Conservation (phyloP, 768 basidiomycete species). For the Xerocomellus dryophilus region DNA sequence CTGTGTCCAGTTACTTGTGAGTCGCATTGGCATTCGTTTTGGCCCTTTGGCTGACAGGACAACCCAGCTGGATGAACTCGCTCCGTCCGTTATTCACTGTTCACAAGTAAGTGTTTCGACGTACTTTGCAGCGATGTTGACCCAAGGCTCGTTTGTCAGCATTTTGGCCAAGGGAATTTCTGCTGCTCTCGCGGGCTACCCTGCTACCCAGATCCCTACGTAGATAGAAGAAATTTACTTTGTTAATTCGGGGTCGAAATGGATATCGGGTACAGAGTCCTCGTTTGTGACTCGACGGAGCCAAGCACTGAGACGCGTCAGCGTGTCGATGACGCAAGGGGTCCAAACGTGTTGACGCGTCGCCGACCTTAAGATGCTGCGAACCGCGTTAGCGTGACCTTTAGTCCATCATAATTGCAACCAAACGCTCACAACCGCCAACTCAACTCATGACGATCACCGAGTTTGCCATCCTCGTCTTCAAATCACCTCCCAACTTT, state of each 20-base stretch:
- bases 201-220: slow-evolving; percentile 4
- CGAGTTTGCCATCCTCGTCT: slow-evolving; percentile 40
- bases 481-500: slow-evolving; percentile 32
- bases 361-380: neutral
- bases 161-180: slow-evolving; percentile 51
- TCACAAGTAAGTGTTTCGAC: slow-evolving; percentile 45
- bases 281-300: neutral
- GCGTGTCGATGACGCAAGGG: neutral
- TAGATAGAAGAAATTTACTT: slow-evolving; percentile 2
- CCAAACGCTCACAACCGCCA: neutral
- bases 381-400: neutral
- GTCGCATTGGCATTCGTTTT: slow-evolving; percentile 19
- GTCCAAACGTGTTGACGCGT: slow-evolving; percentile 5
- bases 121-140: neutral
- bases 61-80: slow-evolving; percentile 54
- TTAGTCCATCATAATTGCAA: neutral
- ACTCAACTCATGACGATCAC: slow-evolving; percentile 39
- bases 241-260: neutral
- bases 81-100: slow-evolving; percentile 63
- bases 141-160: slow-evolving; percentile 28
- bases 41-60: neutral
- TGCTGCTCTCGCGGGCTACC: slow-evolving; percentile 40
- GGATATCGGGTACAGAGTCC: neutral
- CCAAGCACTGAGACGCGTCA: neutral
- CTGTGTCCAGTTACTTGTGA: slow-evolving; percentile 65